Conservation (phyloP, 371 early-diverging fungal species). For the Blakeslea trispora region DNA sequence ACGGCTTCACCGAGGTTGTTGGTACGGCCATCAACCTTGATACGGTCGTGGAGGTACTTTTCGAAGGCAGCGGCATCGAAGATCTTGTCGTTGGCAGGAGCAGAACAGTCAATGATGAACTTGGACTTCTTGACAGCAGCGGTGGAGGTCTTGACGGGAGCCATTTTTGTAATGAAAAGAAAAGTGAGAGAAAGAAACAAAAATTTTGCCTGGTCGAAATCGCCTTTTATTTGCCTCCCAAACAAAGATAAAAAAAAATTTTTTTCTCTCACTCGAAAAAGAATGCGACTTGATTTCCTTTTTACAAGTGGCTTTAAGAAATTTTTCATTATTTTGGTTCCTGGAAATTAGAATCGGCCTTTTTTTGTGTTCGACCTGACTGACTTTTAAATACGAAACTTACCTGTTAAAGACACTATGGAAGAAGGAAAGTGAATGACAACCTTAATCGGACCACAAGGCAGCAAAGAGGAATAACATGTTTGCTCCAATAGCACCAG, state of each 20-base stretch:
- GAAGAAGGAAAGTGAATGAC: not conserved
- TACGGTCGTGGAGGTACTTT: conserved; percentile 97
- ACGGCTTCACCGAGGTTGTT: conserved; percentile 93
- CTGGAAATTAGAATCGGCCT: not conserved
- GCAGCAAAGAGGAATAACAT: no score
- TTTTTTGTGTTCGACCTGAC: no score
- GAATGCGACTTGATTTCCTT: not conserved
- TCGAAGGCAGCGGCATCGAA: conserved; percentile 96
- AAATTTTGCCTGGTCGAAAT: not conserved
- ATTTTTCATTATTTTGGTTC: not conserved
- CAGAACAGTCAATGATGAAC: conserved; percentile 93
- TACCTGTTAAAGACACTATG: no score
- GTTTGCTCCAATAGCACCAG: not conserved
- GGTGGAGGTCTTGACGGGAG: conserved; percentile 50
- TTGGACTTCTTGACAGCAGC: conserved; percentile 60
- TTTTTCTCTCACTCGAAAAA: conserved; percentile 3
- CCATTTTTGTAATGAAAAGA: conserved; percentile 34
- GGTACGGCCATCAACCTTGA: conserved; percentile 97
- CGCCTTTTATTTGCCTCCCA: not conserved
- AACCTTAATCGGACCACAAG: not conserved
- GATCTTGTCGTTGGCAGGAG: conserved; percentile 94
- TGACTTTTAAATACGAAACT: not conserved
- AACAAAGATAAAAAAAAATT: no score
- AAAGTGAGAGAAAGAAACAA: conserved; percentile 20
- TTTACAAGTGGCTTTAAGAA: not conserved